A percentile compares a stretch with the other conserved stretches of the same genome.
Conservation (phyloP, 2,329 filamentous ascomycete species). For the Ophiocordyceps polyrhachis-furcata region DNA sequence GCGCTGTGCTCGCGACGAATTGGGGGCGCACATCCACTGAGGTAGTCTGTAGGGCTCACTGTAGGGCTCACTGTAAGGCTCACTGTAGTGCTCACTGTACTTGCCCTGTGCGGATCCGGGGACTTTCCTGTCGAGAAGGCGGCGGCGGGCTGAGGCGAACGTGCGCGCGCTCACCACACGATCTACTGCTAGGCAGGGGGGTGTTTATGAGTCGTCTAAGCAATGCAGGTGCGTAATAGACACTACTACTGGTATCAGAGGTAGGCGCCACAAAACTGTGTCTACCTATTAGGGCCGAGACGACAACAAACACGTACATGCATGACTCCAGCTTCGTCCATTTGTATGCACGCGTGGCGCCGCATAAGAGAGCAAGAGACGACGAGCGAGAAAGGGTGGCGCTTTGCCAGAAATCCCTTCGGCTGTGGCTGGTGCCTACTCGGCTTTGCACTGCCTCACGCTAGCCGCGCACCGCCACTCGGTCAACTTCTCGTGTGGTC, state of each 20-base stretch:
- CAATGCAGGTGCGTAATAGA: no score
- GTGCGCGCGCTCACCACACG: background rate
- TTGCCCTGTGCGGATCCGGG: background rate
- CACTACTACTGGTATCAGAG: background rate
- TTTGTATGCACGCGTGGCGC: background rate
- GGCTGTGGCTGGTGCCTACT: no score
- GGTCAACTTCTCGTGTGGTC: no score
- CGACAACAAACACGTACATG: background rate
- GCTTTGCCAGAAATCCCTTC: no score
- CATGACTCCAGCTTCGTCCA: background rate
- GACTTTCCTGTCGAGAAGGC: background rate
- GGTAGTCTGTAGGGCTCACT: background rate
- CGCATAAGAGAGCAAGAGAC: no score
- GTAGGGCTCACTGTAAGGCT: no score
- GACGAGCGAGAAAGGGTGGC: no score
- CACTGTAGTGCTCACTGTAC: no score
- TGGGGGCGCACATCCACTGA: background rate
- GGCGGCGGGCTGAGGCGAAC: background rate
- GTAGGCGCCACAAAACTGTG: background rate
- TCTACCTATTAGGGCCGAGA: background rate
- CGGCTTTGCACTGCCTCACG: background rate
- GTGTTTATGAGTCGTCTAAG: no score
- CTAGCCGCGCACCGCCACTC: background rate
- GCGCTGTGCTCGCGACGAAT: background rate
- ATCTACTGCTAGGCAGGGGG: no score